phyloP scores from a whole-genome alignment of 108 stramenopile species.

The Stephanodiscus triporus region DNA sequence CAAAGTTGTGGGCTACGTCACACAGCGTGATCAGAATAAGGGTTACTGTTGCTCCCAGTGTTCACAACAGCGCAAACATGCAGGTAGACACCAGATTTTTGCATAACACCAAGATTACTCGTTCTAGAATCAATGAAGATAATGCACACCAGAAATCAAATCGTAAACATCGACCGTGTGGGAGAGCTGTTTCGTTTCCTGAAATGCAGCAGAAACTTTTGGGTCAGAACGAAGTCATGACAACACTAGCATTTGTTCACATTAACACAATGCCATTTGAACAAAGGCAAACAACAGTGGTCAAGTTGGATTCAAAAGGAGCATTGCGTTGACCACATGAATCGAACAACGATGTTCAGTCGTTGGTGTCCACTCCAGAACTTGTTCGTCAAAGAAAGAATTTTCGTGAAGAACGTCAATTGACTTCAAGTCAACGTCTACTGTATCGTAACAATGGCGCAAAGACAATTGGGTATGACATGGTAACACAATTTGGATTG shows the following conservation, averaged over 20 bases:
- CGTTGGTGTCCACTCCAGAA: not conserved
- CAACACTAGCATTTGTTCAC: slow-evolving; percentile 10
- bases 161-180: too few species aligned
- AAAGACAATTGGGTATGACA: slow-evolving; percentile 8
- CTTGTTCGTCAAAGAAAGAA: not conserved
- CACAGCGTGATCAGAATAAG: slow-evolving; percentile 4
- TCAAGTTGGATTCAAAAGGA: not conserved
- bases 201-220: slow-evolving; percentile 15
- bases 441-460: slow-evolving; percentile 6
- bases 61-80: too few species aligned
- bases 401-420: not conserved
- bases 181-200: not conserved
- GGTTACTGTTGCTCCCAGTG: not conserved
- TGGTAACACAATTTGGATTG: slow-evolving; percentile 11
- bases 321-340: not conserved
- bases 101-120: too few species aligned
- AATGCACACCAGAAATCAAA: too few species aligned
- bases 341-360: not conserved
- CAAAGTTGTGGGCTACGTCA: slow-evolving; percentile 10
- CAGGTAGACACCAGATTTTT: too few species aligned
- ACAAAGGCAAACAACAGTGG: not conserved
- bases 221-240: slow-evolving; percentile 17
- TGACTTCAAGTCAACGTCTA: slow-evolving; percentile 10
- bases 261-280: slow-evolving; percentile 14
- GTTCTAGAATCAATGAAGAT: too few species aligned